phyloP scores from a whole-genome alignment of 805 yeast species.

The Lachancea waltii region DNA sequence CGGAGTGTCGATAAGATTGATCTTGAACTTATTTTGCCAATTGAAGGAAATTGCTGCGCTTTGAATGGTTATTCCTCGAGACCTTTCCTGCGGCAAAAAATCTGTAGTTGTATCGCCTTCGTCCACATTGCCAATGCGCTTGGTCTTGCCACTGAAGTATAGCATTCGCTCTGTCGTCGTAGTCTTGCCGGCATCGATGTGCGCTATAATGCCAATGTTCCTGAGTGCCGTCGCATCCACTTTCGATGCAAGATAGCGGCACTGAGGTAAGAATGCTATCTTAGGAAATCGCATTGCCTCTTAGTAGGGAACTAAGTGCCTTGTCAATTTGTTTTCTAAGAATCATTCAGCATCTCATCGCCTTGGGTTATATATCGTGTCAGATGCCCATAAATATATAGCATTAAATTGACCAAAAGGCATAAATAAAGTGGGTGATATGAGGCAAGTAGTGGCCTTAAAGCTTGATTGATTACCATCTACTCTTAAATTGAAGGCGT shows the following conservation, averaged over 20 bases:
- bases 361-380: neutral
- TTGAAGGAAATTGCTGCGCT: constrained; percentile 91
- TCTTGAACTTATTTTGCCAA: constrained; percentile 62
- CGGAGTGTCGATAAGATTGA: constrained; percentile 92
- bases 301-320: neutral
- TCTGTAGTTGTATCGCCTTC: constrained; percentile 97
- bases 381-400: neutral
- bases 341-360: neutral
- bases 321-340: too few relatives aligned
- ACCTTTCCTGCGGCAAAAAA: constrained; percentile 80
- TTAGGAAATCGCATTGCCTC: neutral
- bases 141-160: constrained; percentile 77
- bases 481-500: too few relatives aligned
- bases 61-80: constrained; percentile 92
- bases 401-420: neutral
- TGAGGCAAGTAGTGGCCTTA: too few relatives aligned
- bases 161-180: constrained; percentile 96
- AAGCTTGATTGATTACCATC: too few relatives aligned
- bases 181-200: constrained; percentile 97
- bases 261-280: neutral
- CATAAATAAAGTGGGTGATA: too few relatives aligned
- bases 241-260: constrained; percentile 7
- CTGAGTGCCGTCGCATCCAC: constrained; percentile 38
- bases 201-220: constrained; percentile 96
- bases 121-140: constrained; percentile 85